Percentiles rank a stretch among this genome's conserved stretches.
These are phyloP conservation scores for Letharia columbiana DNA, from an alignment of 495 filamentous ascomycete species.

Conservation along the genomic window DNA sequence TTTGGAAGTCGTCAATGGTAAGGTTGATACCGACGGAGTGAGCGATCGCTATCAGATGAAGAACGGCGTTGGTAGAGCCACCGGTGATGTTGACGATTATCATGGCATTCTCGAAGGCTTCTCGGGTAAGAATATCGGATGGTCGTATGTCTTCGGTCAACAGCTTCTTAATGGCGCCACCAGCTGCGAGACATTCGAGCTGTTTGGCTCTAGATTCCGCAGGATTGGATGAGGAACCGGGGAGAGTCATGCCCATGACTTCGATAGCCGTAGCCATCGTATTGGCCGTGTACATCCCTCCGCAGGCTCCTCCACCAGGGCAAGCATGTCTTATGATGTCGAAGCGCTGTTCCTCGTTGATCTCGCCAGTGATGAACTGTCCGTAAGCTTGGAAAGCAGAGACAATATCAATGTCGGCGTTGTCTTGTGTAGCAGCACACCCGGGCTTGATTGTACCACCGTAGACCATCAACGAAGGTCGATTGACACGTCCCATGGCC, in stretches of 20 bases:
- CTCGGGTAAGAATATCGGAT: slow-evolving; percentile 78
- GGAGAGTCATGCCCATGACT: slow-evolving; percentile 88
- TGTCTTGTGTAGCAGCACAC: slow-evolving; percentile 60
- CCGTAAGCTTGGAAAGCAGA: slow-evolving; percentile 98
- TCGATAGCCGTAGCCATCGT: slow-evolving; percentile 98
- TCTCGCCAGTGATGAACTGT: slow-evolving; percentile 85
- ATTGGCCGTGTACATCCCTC: slow-evolving; percentile 99
- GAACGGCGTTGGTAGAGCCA: slow-evolving; percentile 92
- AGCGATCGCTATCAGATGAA: slow-evolving; percentile 94
- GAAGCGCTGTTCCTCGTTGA: slow-evolving; percentile 79
- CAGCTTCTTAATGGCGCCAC: slow-evolving; percentile 77
- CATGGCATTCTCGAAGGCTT: slow-evolving; percentile 97
- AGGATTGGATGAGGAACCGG: slow-evolving; percentile 86
- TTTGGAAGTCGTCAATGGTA: slow-evolving; percentile 95
- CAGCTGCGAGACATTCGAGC: slow-evolving; percentile 75
- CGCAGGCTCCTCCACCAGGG: slow-evolving; percentile 87
- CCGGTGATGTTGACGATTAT: slow-evolving; percentile 88
- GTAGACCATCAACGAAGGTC: slow-evolving; percentile 94
- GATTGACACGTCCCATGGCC: slow-evolving; percentile 92
- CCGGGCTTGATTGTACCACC: slow-evolving; percentile 91
- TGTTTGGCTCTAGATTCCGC: slow-evolving; percentile 81
- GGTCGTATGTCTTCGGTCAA: slow-evolving; percentile 84
- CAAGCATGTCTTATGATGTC: slow-evolving; percentile 95
- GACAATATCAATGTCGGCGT: slow-evolving; percentile 83
- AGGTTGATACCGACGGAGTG: slow-evolving; percentile 89